Conservation (phyloP, 177 flowering plant species). For the Telopea speciosissima region DNA sequence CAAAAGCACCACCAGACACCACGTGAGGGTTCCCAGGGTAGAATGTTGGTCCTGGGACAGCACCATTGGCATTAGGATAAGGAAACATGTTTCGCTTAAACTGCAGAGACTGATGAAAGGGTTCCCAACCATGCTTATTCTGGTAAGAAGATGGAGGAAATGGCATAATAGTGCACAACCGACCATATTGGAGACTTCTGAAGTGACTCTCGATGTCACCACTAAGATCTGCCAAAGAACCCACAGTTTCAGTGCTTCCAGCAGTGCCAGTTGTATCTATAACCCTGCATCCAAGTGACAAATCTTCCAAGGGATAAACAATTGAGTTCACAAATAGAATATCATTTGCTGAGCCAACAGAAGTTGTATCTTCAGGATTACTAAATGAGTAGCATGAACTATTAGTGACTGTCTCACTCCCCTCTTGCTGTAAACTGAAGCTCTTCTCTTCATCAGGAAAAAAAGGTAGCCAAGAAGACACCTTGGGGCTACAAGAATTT, state of each 20-base stretch:
- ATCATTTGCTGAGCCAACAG: slow-evolving; percentile 6
- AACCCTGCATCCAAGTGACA: slow-evolving; percentile 6
- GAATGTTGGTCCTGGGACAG: slow-evolving; percentile 33
- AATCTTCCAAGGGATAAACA: slow-evolving; percentile 10
- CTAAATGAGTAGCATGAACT: slow-evolving; percentile 5
- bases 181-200: slow-evolving; percentile 34
- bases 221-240: slow-evolving; percentile 39
- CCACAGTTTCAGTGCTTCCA: slow-evolving; percentile 21
- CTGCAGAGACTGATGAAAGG: slow-evolving; percentile 25
- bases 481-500: slow-evolving; percentile 9
- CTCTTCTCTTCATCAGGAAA: slow-evolving; percentile 4
- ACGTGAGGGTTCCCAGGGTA: slow-evolving; percentile 33
- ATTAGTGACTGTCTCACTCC: slow-evolving; percentile 1
- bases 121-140: slow-evolving; percentile 40
- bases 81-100: slow-evolving; percentile 28
- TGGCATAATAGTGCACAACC: slow-evolving; percentile 21
- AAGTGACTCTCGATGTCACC: slow-evolving; percentile 53
- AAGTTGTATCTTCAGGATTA: slow-evolving; percentile 12
- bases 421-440: slow-evolving; percentile 3
- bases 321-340: not conserved
- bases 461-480: slow-evolving; percentile 4
- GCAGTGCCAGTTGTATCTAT: slow-evolving; percentile 8
- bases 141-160: slow-evolving; percentile 30
- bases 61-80: slow-evolving; percentile 31
- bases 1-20: slow-evolving; percentile 34